These are phyloP conservation scores for Durio zibethinus DNA, from an alignment of 345 rosid genomes.

Conservation along the genomic window DNA sequence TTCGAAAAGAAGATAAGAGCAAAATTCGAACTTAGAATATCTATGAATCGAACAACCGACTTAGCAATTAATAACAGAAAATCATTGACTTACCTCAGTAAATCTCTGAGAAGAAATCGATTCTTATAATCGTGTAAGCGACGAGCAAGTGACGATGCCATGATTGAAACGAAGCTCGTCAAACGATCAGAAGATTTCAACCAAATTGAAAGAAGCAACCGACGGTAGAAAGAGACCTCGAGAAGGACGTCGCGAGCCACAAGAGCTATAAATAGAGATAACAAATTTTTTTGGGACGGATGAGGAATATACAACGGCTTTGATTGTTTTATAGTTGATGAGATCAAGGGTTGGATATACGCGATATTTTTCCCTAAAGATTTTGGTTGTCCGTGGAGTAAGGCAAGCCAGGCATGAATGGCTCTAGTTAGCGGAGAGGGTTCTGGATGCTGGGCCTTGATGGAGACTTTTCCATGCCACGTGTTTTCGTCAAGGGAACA, in stretches of 20 bases:
- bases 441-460: background rate
- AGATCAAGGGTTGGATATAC: slow-evolving; percentile 28
- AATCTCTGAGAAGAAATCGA: background rate
- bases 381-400: background rate
- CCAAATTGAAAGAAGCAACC: background rate
- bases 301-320: slow-evolving; percentile 24
- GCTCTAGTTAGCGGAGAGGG: background rate
- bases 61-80: background rate
- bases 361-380: background rate
- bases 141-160: background rate
- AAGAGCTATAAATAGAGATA: background rate
- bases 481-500: background rate
- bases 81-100: background rate
- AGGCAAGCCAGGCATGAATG: background rate
- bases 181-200: background rate
- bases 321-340: background rate
- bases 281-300: background rate
- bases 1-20: background rate
- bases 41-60: background rate
- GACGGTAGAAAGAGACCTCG: background rate
- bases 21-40: background rate
- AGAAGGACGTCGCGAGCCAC: background rate
- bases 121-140: background rate
- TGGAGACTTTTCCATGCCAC: background rate
- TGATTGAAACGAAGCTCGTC: background rate